These are phyloP conservation scores for Mortierella alpina DNA, from an alignment of 192 early-diverging fungal species.

Conservation along the genomic window DNA sequence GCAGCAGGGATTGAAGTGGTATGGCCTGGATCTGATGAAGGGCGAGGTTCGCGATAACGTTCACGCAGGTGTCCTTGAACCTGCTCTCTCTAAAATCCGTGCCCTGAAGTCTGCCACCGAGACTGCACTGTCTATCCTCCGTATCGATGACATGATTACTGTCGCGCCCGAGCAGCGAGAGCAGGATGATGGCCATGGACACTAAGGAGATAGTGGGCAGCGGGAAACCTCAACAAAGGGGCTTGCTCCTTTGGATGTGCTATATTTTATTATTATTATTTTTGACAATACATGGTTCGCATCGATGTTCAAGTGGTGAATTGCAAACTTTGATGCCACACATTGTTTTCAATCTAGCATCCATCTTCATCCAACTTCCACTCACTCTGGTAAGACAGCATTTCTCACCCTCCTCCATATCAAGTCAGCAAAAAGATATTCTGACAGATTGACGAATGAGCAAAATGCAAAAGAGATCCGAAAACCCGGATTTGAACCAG, in stretches of 20 bases:
- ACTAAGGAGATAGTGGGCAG: conserved; percentile 11
- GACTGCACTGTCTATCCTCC: conserved; percentile 95
- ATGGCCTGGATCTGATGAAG: conserved; percentile 93
- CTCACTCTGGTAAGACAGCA: too few species aligned
- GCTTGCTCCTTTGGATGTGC: not conserved
- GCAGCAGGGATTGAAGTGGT: conserved; percentile 85
- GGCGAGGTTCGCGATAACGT: conserved; percentile 94
- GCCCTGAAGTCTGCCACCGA: conserved; percentile 97
- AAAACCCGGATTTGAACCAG: conserved; percentile 70
- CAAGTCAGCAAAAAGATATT: too few species aligned
- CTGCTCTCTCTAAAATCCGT: conserved; percentile 98
- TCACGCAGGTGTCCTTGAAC: conserved; percentile 94
- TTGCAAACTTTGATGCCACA: too few species aligned
- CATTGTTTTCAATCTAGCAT: too few species aligned
- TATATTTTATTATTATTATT: conserved; percentile 3
- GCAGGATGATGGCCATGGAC: conserved; percentile 49
- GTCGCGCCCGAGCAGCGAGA: conserved; percentile 52
- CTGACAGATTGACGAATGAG: too few species aligned
- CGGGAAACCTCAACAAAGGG: not conserved
- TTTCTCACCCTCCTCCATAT: too few species aligned
- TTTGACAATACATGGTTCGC: not conserved
- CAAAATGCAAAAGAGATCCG: conserved; percentile 50
- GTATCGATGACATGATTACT: conserved; percentile 95
- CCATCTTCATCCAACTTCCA: too few species aligned
- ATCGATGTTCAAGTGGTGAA: too few species aligned